Evolutionary conservation across 2,329 filamentous ascomycete genomes (phyloP).

Genomic region (Calonectria leucothoes): DNA sequence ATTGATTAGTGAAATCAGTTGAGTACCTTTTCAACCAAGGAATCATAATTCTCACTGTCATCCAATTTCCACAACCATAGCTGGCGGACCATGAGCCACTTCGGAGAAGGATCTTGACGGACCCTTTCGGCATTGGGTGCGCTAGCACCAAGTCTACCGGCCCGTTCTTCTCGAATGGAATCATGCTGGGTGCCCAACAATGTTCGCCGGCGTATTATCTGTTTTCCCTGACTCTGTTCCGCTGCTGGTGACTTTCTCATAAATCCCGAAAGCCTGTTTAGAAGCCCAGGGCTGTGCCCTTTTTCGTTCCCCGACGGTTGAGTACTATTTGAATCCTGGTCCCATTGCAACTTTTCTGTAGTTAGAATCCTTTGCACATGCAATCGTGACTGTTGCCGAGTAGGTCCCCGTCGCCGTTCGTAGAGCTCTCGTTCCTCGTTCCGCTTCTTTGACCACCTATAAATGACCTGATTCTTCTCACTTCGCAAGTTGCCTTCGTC

Average conservation of each 20-base stretch:
- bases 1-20: not conserved
- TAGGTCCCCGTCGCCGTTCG: not conserved
- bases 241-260: not conserved
- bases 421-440: not conserved
- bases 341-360: not conserved
- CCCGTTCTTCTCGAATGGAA: not conserved
- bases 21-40: not conserved
- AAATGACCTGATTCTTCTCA: not conserved
- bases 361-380: not conserved
- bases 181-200: not conserved
- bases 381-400: not conserved
- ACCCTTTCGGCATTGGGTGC: not conserved
- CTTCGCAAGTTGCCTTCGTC: not conserved
- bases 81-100: slow-evolving; percentile 29
- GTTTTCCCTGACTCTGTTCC: not conserved
- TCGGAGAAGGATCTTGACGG: slow-evolving; percentile 12
- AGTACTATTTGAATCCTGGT: not conserved
- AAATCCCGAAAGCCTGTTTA: not conserved
- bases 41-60: slow-evolving; percentile 15
- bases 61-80: slow-evolving; percentile 37
- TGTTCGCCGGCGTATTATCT: not conserved
- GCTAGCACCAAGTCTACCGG: not conserved
- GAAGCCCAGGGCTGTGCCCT: not conserved
- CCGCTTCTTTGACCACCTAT: not conserved
- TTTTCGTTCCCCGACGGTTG: not conserved